Conservation (phyloP, 2,329 filamentous ascomycete species). For the Exserohilum turcica region DNA sequence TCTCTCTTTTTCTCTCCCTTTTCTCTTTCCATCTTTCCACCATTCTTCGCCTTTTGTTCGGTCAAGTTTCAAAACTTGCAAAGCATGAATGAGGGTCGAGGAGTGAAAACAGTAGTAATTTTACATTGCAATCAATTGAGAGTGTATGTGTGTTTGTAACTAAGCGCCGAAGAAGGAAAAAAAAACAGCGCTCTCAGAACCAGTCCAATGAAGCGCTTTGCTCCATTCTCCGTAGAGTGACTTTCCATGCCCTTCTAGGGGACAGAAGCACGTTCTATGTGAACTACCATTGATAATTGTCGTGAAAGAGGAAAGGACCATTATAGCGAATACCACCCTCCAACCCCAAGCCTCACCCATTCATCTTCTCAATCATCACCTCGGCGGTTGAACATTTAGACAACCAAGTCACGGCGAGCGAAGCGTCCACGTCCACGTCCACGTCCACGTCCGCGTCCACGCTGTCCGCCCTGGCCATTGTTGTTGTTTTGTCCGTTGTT, state of each 20-base stretch:
- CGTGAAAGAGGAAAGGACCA: slow-evolving; percentile 31
- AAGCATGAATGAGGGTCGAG: no score
- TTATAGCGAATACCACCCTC: slow-evolving; percentile 30
- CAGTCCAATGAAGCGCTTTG: slow-evolving; percentile 43
- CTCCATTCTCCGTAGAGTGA: slow-evolving; percentile 43
- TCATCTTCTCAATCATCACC: background rate
- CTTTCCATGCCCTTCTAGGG: slow-evolving; percentile 27
- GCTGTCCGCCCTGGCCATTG: slow-evolving; percentile 14
- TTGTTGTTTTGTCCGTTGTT: slow-evolving; percentile 5
- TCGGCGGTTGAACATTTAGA: slow-evolving; percentile 21
- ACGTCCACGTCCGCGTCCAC: slow-evolving; percentile 22
- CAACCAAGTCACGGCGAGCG: slow-evolving; percentile 40
- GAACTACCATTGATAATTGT: slow-evolving; percentile 21
- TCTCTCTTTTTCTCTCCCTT: no score
- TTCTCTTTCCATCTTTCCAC: no score
- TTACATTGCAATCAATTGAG: slow-evolving; percentile 42
- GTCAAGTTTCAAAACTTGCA: no score
- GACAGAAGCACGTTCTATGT: slow-evolving; percentile 36
- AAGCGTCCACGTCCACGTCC: slow-evolving; percentile 25
- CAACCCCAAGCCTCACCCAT: slow-evolving; percentile 7
- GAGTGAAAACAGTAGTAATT: no score
- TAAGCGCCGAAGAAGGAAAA: slow-evolving; percentile 26
- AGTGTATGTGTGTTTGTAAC: slow-evolving; percentile 1
- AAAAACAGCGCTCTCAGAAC: slow-evolving; percentile 35
- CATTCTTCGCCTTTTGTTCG: no score